phyloP scores from a whole-genome alignment of 805 yeast genomes.

The Sungouiella blattae region DNA sequence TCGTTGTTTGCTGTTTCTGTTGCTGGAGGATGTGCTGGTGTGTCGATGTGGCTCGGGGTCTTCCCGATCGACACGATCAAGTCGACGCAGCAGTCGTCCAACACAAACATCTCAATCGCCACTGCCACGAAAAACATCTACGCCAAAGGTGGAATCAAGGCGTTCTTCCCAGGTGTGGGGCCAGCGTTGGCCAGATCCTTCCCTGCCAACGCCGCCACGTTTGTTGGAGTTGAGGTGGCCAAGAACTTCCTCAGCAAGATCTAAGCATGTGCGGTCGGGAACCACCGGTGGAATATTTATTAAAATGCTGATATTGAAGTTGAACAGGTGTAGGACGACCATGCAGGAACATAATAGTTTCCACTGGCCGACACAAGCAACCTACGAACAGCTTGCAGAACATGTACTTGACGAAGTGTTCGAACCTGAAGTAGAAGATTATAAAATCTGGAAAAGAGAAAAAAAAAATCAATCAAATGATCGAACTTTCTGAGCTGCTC shows the following conservation, averaged over 20 bases:
- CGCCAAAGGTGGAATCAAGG: conserved; percentile 74
- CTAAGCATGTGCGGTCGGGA: conserved; percentile 1
- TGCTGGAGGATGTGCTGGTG: conserved; percentile 96
- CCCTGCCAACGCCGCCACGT: conserved; percentile 99
- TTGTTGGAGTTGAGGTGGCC: conserved; percentile 90
- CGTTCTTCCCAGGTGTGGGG: conserved; percentile 96
- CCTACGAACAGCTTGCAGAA: too few species aligned
- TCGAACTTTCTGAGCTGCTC: too few species aligned
- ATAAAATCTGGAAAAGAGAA: too few species aligned
- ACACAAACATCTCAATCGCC: conserved; percentile 49
- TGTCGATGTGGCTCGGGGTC: conserved; percentile 93
- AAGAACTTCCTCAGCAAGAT: conserved; percentile 38
- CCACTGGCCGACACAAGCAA: neutral
- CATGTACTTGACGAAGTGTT: too few species aligned
- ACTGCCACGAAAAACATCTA: conserved; percentile 70
- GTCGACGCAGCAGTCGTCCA: conserved; percentile 71
- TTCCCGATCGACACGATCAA: conserved; percentile 97
- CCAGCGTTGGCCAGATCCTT: conserved; percentile 92
- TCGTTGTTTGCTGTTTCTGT: conserved; percentile 72
- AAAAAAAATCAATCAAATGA: too few species aligned
- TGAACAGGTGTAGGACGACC: too few species aligned
- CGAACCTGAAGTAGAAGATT: too few species aligned
- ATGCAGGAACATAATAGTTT: too few species aligned
- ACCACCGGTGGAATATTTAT: neutral
- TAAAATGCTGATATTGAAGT: neutral